These are phyloP conservation scores for Xylaria intraflava DNA, from an alignment of 495 filamentous ascomycete species.

Conservation along the genomic window DNA sequence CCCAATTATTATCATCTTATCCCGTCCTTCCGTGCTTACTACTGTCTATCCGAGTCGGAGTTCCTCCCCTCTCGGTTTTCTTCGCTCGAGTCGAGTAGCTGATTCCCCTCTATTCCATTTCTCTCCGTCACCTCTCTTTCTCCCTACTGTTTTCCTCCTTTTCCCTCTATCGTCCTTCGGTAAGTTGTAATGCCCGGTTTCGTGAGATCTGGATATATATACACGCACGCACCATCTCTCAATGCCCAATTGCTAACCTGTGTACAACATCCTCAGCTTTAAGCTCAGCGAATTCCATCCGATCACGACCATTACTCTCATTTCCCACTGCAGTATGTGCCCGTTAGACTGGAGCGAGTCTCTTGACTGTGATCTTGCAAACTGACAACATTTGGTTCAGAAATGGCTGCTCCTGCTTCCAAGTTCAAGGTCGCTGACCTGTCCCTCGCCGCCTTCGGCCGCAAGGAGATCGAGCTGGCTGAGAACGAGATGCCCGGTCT, in stretches of 20 bases:
- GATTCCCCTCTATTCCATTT: background rate
- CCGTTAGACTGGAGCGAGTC: background rate
- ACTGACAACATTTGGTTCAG: conserved; percentile 12
- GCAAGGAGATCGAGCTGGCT: conserved; percentile 96
- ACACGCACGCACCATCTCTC: background rate
- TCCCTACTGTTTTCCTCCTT: background rate
- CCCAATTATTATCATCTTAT: conserved; percentile 12
- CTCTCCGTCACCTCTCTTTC: background rate
- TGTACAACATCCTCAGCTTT: background rate
- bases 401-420: conserved; percentile 72
- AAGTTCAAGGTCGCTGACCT: conserved; percentile 99
- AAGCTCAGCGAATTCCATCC: background rate
- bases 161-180: background rate
- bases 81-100: background rate
- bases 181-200: conserved; percentile 2
- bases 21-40: conserved; percentile 14
- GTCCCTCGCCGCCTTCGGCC: conserved; percentile 94
- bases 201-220: background rate
- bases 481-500: conserved; percentile 99
- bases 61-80: conserved; percentile 7
- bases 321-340: background rate
- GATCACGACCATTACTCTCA: background rate
- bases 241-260: background rate
- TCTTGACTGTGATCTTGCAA: background rate
- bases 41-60: no score